Conservation (phyloP, 768 basidiomycete genomes). For the Mycena epipterygia region DNA sequence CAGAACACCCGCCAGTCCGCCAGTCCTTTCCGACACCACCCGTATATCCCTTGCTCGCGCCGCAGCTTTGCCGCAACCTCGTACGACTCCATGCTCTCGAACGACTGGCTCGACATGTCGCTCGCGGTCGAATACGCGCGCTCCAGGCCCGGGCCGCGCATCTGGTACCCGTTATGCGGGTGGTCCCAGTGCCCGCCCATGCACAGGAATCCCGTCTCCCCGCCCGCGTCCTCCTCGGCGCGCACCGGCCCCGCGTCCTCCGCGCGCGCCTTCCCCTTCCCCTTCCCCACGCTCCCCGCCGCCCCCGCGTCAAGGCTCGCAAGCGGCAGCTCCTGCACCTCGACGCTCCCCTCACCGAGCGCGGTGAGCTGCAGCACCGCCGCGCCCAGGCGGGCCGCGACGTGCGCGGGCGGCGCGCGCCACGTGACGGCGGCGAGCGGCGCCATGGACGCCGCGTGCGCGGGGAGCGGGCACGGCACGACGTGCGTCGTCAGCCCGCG, state of each 20-base stretch:
- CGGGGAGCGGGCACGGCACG: constrained; percentile 75
- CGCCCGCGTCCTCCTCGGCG: constrained; percentile 76
- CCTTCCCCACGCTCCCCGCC: constrained; percentile 47
- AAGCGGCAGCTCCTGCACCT: constrained; percentile 78
- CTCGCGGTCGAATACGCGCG: constrained; percentile 63
- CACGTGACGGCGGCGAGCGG: constrained; percentile 72
- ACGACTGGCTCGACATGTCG: constrained; percentile 58
- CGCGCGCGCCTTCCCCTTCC: constrained; percentile 54
- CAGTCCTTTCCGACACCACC: constrained; percentile 79
- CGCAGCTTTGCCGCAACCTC: constrained; percentile 62
- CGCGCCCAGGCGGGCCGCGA: constrained; percentile 59
- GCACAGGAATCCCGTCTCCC: constrained; percentile 70
- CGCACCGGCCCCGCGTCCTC: constrained; percentile 64
- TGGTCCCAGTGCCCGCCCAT: constrained; percentile 67
- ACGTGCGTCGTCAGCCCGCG: constrained; percentile 79
- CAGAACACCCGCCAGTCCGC: constrained; percentile 89
- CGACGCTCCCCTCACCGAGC: constrained; percentile 79
- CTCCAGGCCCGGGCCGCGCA: constrained; percentile 40
- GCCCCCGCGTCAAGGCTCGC: constrained; percentile 52
- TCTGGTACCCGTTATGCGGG: constrained; percentile 64
- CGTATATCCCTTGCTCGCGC: constrained; percentile 79
- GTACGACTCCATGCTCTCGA: constrained; percentile 66
- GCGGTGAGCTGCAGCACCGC: constrained; percentile 77
- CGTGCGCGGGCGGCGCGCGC: constrained; percentile 68
- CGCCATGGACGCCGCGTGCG: constrained; percentile 56